Base-by-base conservation (phyloP, 2,329 filamentous ascomycete species). In the Periconia digitata region DNA sequence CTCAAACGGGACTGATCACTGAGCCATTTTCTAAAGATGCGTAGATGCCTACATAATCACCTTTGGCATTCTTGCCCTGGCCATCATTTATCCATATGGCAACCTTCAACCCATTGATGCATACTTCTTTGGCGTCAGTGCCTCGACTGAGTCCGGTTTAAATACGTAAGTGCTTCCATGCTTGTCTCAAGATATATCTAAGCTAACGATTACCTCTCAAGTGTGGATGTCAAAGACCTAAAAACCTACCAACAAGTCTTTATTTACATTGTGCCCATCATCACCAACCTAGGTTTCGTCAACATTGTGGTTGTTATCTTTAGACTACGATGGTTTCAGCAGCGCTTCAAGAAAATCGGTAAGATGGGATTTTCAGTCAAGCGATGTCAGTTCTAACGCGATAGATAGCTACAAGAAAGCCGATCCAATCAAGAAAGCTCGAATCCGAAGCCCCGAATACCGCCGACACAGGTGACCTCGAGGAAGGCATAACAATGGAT, bases 331-430 rank as follows among this genome's bases (percentile, higher is more conserved):
- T 81, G 77, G 76, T 81, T 81, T 54, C 66, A 74, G 37, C 75
- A 74, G 44, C 71, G 71, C 15, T 61, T 81, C 3, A 74, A 73
- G 47, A 59, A 69, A 32, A 56, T 73, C 5, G 74, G 84, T 46
- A 78, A 75, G 36, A 76, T 85, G 44, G 83, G 92, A 45, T 79
- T 80, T 45, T 87, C 72, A 76, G 85, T 76, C 74, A 88, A 64
- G 72, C 83, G 74, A 73, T 86, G 66, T 73, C 75, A 75, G 46
- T 79, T 74, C 40, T 74, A 74, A 58, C 81, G 70, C 43, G 63
- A 74, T 32, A 72, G 64, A 42, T 76, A 75, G 40, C 68, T 70
- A n/a, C 75, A 77, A 78, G 85, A 23, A 69, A 79, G 42, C 92
- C 92, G 44, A 82, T 78, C 3, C 80, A 91, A 17, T 77, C 90